These are phyloP conservation scores for Aureobasidium sp. DNA, from an alignment of 2,329 filamentous ascomycete genomes.

Conservation along the genomic window DNA sequence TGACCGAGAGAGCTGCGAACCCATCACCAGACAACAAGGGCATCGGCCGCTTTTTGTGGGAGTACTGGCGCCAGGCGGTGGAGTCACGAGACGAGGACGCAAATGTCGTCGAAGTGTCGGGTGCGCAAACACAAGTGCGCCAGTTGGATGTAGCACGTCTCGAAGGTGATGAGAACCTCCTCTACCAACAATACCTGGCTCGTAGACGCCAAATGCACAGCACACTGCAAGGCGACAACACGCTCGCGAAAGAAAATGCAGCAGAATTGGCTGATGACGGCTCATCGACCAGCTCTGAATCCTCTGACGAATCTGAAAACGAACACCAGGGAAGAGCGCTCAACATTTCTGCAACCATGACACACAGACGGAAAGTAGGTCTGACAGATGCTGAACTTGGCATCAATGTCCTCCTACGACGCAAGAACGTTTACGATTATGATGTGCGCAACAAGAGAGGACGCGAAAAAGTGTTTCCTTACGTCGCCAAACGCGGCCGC, in stretches of 20 bases:
- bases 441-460: conserved; percentile 88
- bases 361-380: conserved; percentile 79
- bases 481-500: conserved; percentile 68
- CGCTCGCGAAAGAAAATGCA: conserved; percentile 59
- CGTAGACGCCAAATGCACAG: conserved; percentile 81
- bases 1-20: conserved; percentile 64
- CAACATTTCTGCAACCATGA: conserved; percentile 78
- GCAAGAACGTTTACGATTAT: conserved; percentile 87
- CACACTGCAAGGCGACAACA: conserved; percentile 62
- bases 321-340: conserved; percentile 88
- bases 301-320: conserved; percentile 79
- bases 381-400: conserved; percentile 85
- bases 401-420: conserved; percentile 80
- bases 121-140: not conserved
- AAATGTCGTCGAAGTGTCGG: conserved; percentile 2
- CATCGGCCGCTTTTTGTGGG: conserved; percentile 69
- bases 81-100: conserved; percentile 1
- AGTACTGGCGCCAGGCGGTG: conserved; percentile 34
- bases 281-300: conserved; percentile 75
- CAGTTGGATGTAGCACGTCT: conserved; percentile 45
- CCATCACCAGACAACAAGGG: conserved; percentile 38
- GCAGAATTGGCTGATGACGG: conserved; percentile 52
- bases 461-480: conserved; percentile 84
- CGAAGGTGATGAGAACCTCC: conserved; percentile 63
- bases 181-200: conserved; percentile 89